Base-by-base conservation (phyloP, 192 early-diverging fungal species). In the Backusella macrospora region DNA sequence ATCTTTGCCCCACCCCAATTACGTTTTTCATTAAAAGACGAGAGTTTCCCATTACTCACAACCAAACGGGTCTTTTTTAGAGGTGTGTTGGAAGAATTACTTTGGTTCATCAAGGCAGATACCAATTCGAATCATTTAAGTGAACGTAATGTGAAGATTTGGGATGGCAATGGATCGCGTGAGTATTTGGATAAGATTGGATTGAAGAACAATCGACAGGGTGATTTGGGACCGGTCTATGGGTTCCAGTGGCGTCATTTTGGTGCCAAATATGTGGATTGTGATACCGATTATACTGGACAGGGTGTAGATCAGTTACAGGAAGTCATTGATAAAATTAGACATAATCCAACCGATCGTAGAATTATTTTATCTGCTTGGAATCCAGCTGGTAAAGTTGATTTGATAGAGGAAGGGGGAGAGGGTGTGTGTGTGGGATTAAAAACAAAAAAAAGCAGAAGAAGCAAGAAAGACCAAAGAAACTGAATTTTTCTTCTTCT, bases 221-320 rank as follows among this genome's bases (percentile, higher is more conserved):
- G 97, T 15, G 98, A 98, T 68, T 76, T 99, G 29, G 97, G 97
- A 0, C 95, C 95, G 1, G 94, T 99, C 21, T 99, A 99, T 73
- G 98, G 98, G 14, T 99, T 96, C 82, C 98, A 99, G 75, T 99
- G 98, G 98, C 84, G 98, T 38, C 95, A 99, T 76, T 99, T 99
- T 88, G 98, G 98, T 0, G 98, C 98, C 1, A 76, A 91, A 63
- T 99, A 99, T 78, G 75, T 80, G 52, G 89, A 90, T 66, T 89
- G 88, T 40, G 90, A 98, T 72, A 86, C 88, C 1, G 95, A 98
- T 72, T 99, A 99, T 71, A 86, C 89, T 4, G 94, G 93, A 13
- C 77, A 93, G 77, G 98, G 98, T n/a, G 89, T 95, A 5, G 98
- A 99, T 75, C 98, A 99, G 78, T 83, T 99, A 14, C 82, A 83